A percentile compares a stretch with the other conserved stretches of the same genome.
Evolutionary conservation across 495 filamentous ascomycete species (phyloP).

Genomic region (Neurospora cerealis): DNA sequence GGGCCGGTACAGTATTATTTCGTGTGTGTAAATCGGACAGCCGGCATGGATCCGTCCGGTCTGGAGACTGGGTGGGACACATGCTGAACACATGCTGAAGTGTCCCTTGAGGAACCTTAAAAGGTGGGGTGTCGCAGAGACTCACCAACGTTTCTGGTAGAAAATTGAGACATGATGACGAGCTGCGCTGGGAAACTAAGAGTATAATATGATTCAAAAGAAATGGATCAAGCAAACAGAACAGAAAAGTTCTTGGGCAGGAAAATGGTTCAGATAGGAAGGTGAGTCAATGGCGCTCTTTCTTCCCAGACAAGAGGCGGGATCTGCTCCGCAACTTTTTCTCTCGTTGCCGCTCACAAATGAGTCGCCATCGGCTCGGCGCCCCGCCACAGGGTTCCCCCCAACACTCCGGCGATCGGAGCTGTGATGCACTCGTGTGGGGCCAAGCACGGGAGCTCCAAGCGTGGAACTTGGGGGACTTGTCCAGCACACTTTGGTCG

Average conservation of each 20-base stretch:
- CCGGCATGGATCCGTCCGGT: neutral
- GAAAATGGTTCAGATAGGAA: neutral
- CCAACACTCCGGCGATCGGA: neutral
- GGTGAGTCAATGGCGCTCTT: neutral
- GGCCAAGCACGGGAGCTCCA: neutral
- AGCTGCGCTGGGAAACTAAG: neutral
- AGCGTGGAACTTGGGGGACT: neutral
- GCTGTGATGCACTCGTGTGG: neutral
- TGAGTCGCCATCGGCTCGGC: neutral
- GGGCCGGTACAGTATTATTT: conserved; percentile 4
- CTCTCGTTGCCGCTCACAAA: neutral
- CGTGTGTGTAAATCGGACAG: neutral
- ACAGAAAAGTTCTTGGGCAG: neutral
- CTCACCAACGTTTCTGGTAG: conserved; percentile 44
- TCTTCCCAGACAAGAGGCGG: neutral
- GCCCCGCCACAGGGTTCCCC: neutral
- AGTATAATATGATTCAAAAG: neutral
- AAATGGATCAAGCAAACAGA: neutral
- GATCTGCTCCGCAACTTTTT: neutral
- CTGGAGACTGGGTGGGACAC: neutral
- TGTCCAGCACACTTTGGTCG: neutral
- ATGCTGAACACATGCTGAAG: neutral
- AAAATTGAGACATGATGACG: conserved; percentile 32
- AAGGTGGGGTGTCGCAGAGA: neutral
- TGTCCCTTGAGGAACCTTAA: neutral